A percentile compares a stretch with the other conserved stretches of the same genome.
These are phyloP conservation scores for Tylopilus balloui DNA, from an alignment of 768 basidiomycete species.

Conservation along the genomic window DNA sequence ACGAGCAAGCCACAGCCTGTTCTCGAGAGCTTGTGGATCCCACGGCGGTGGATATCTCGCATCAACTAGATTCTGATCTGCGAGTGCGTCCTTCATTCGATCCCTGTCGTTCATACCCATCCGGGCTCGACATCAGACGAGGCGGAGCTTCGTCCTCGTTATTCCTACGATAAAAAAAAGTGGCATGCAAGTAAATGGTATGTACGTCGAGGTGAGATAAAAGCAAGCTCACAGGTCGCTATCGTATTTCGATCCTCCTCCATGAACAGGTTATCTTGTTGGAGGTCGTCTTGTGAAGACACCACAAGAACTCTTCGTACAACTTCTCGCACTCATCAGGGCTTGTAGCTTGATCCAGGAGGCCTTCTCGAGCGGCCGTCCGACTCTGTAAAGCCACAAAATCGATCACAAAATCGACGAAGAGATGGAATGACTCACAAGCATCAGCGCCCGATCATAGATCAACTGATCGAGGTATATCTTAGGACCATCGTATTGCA, in stretches of 20 bases:
- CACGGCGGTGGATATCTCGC: conserved; percentile 67
- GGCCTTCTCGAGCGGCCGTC: conserved; percentile 85
- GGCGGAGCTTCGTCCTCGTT: conserved; percentile 77
- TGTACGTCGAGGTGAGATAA: neutral
- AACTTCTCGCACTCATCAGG: conserved; percentile 87
- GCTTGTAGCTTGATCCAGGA: conserved; percentile 69
- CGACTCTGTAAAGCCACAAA: conserved; percentile 59
- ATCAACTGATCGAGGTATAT: conserved; percentile 87
- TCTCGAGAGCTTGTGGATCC: conserved; percentile 46
- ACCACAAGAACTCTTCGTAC: conserved; percentile 95
- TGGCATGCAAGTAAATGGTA: neutral
- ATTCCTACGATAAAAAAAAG: conserved; percentile 56
- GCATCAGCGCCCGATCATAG: conserved; percentile 84
- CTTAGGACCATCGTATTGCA: conserved; percentile 76
- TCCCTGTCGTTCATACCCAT: conserved; percentile 75
- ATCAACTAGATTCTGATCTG: conserved; percentile 77
- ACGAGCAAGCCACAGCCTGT: conserved; percentile 13
- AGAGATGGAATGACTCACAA: conserved; percentile 49
- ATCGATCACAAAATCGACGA: neutral
- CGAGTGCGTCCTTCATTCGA: conserved; percentile 68
- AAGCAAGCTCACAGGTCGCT: conserved; percentile 56
- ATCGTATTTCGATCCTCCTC: conserved; percentile 80
- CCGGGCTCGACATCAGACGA: conserved; percentile 70
- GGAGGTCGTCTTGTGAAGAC: conserved; percentile 87
- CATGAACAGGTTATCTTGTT: conserved; percentile 78